These are phyloP conservation scores for Spiromastix sp. DNA, from an alignment of 2,329 filamentous ascomycete species.

Conservation along the genomic window DNA sequence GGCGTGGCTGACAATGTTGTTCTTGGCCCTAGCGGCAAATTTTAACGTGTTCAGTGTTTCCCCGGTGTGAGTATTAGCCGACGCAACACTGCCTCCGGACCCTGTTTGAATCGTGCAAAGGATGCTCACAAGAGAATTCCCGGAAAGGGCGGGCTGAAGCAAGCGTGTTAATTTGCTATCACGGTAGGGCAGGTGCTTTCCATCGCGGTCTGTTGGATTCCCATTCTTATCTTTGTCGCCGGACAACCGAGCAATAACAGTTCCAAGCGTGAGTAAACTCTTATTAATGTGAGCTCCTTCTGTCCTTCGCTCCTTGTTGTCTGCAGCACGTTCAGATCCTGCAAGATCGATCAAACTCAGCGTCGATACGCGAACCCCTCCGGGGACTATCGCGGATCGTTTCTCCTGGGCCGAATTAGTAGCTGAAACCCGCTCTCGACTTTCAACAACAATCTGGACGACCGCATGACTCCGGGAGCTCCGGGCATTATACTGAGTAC, in stretches of 20 bases:
- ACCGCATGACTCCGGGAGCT: slow-evolving; percentile 97
- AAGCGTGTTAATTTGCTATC: slow-evolving; percentile 95
- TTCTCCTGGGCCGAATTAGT: slow-evolving; percentile 45
- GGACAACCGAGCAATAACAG: slow-evolving; percentile 87
- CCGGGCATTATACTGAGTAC: slow-evolving; percentile 92
- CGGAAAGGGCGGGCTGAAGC: slow-evolving; percentile 83
- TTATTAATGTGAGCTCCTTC: slow-evolving; percentile 99
- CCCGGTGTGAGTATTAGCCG: slow-evolving; percentile 62
- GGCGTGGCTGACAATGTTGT: slow-evolving; percentile 94
- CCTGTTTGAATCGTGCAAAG: slow-evolving; percentile 92
- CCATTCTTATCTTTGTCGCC: slow-evolving; percentile 75
- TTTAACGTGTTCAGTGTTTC: slow-evolving; percentile 96
- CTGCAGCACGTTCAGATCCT: slow-evolving; percentile 90
- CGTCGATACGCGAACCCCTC: slow-evolving; percentile 89
- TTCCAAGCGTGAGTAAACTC: slow-evolving; percentile 86
- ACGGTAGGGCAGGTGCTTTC: slow-evolving; percentile 87
- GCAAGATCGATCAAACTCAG: slow-evolving; percentile 92
- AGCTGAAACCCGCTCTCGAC: slow-evolving; percentile 68
- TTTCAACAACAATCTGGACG: slow-evolving; percentile 97
- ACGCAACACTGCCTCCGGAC: slow-evolving; percentile 59
- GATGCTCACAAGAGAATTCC: slow-evolving; percentile 91
- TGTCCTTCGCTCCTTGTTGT: slow-evolving; percentile 83
- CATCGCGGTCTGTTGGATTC: slow-evolving; percentile 65
- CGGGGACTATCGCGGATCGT: slow-evolving; percentile 61
- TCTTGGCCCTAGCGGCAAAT: slow-evolving; percentile 92